Evolutionary conservation across 805 yeast species (phyloP).

Genomic region (Teunomyces stri): DNA sequence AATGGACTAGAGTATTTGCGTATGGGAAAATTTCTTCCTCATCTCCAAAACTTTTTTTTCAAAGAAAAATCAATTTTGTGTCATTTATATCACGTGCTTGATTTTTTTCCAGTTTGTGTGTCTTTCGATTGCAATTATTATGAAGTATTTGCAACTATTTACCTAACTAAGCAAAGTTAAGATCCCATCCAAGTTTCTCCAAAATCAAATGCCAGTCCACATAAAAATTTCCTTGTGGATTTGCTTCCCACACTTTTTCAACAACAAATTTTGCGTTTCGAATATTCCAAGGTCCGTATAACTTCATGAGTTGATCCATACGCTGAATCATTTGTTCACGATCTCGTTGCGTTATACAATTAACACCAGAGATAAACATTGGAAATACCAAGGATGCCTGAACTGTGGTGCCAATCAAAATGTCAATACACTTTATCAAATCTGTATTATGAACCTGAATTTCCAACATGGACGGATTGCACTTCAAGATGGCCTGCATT

Average conservation of each 20-base stretch:
- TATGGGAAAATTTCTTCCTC: conserved; percentile 16
- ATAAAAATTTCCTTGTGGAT: conserved; percentile 53
- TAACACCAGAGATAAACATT: conserved; percentile 72
- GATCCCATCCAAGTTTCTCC: conserved; percentile 69
- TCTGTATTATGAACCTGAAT: conserved; percentile 58
- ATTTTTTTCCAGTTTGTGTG: not conserved
- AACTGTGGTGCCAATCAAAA: conserved; percentile 61
- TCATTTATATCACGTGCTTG: not conserved
- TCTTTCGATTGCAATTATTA: not conserved
- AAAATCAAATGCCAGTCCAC: conserved; percentile 75
- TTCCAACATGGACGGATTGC: conserved; percentile 62
- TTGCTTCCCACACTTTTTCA: conserved; percentile 47
- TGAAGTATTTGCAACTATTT: not conserved
- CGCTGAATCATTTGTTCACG: conserved; percentile 50
- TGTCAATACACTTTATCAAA: conserved; percentile 55
- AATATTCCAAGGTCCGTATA: conserved; percentile 70
- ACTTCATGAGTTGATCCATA: conserved; percentile 52
- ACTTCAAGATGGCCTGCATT: conserved; percentile 58
- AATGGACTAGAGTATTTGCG: conserved; percentile 3
- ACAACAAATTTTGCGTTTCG: conserved; percentile 43
- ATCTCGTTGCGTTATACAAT: conserved; percentile 53
- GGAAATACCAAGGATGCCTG: conserved; percentile 77
- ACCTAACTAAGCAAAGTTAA: conserved; percentile 59
- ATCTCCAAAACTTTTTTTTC: conserved; percentile 10
- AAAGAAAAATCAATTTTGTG: conserved; percentile 3